Percentiles rank a stretch among this genome's conserved stretches.
These are phyloP conservation scores for Xylariaceae sp. DNA, from an alignment of 2,329 filamentous ascomycete species.

Conservation along the genomic window DNA sequence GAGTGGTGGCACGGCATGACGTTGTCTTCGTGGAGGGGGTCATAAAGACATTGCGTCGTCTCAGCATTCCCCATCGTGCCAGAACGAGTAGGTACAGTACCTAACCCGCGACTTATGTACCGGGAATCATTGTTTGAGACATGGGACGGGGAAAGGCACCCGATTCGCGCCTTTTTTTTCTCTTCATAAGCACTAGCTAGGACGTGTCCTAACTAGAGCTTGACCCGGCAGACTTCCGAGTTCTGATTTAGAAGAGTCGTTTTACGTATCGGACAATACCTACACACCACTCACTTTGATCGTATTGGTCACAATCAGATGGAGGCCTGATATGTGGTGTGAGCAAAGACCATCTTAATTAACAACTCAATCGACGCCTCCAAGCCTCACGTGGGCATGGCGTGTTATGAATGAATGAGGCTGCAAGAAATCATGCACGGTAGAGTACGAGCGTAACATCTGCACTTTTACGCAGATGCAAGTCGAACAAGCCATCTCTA, in stretches of 20 bases:
- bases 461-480: conserved; percentile 30
- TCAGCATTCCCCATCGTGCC: too few species aligned
- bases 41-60: conserved; percentile 29
- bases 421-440: conserved; percentile 39
- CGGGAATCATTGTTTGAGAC: conserved; percentile 26
- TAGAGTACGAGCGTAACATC: conserved; percentile 30
- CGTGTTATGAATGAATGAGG: conserved; percentile 26
- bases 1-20: conserved; percentile 35
- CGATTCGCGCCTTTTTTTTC: conserved; percentile 37
- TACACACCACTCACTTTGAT: not conserved
- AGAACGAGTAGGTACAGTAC: not conserved
- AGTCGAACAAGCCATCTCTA: conserved; percentile 31
- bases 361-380: conserved; percentile 7
- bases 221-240: conserved; percentile 22
- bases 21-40: conserved; percentile 21
- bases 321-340: conserved; percentile 23
- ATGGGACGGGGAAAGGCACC: conserved; percentile 35
- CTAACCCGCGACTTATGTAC: too few species aligned
- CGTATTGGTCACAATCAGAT: conserved; percentile 12
- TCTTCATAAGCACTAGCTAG: conserved; percentile 32
- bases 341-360: conserved; percentile 24
- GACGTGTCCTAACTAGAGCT: conserved; percentile 29
- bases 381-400: conserved; percentile 29
- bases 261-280: not conserved
- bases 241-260: conserved; percentile 4